phyloP scores from a whole-genome alignment of 2,329 filamentous ascomycete genomes.

The Tricladium varicosporioides region DNA sequence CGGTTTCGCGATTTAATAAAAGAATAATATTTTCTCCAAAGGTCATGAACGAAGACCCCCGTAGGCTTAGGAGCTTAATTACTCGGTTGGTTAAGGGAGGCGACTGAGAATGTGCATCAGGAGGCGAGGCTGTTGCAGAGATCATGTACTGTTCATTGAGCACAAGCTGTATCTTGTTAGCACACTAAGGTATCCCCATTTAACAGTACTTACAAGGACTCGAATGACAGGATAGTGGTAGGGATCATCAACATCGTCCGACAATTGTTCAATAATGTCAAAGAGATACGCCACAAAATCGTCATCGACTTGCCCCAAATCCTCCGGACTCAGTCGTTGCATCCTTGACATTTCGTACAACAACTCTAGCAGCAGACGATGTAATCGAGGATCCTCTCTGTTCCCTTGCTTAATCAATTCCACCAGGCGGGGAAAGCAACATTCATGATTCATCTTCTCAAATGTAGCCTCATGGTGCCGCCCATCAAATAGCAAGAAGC shows the following conservation, averaged over 20 bases:
- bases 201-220: slow-evolving; percentile 67
- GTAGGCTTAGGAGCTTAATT: slow-evolving; percentile 81
- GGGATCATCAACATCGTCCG: slow-evolving; percentile 83
- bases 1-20: slow-evolving; percentile 88
- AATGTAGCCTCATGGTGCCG: slow-evolving; percentile 75
- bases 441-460: slow-evolving; percentile 82
- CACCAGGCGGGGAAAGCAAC: slow-evolving; percentile 78
- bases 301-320: slow-evolving; percentile 76
- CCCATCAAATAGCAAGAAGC: slow-evolving; percentile 85
- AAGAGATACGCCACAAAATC: slow-evolving; percentile 82
- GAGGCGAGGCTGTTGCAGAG: slow-evolving; percentile 49
- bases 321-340: slow-evolving; percentile 73
- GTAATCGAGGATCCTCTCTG: slow-evolving; percentile 67
- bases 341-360: slow-evolving; percentile 97
- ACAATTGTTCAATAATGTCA: slow-evolving; percentile 81
- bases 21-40: slow-evolving; percentile 98
- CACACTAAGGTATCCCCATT: not conserved
- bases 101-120: slow-evolving; percentile 23
- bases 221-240: slow-evolving; percentile 96
- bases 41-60: slow-evolving; percentile 81
- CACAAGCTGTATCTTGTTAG: slow-evolving; percentile 64
- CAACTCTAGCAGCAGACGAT: slow-evolving; percentile 80
- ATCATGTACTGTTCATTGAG: slow-evolving; percentile 99
- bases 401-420: slow-evolving; percentile 70
- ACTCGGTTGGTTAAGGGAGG: slow-evolving; percentile 82